A percentile compares a stretch with the other conserved stretches of the same genome.
These are phyloP conservation scores for Geotrichum carabidarum DNA, from an alignment of 1,139 yeast species.

Conservation along the genomic window DNA sequence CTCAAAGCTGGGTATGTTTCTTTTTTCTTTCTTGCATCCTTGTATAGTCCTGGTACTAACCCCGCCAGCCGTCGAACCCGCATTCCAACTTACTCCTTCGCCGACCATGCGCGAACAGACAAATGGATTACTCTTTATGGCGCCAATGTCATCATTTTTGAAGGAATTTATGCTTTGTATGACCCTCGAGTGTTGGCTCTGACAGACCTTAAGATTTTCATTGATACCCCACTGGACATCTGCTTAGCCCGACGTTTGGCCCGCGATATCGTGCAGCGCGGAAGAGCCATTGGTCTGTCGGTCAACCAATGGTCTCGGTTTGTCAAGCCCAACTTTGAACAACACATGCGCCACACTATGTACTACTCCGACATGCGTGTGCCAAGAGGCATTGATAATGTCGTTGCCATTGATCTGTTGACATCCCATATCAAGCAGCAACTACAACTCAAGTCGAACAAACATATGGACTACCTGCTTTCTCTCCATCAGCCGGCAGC, in stretches of 20 bases:
- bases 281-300: conserved; percentile 76
- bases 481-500: conserved; percentile 43
- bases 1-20: conserved; percentile 50
- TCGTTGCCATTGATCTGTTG: conserved; percentile 71
- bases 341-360: conserved; percentile 72
- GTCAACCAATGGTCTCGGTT: conserved; percentile 83
- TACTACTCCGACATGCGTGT: conserved; percentile 76
- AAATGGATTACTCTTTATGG: conserved; percentile 79
- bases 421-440: conserved; percentile 76
- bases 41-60: conserved; percentile 29
- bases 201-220: conserved; percentile 84
- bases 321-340: conserved; percentile 88
- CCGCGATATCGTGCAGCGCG: conserved; percentile 80
- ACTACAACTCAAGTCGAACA: conserved; percentile 55
- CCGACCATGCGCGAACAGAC: conserved; percentile 63
- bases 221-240: conserved; percentile 88
- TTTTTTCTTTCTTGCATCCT: too few relatives aligned
- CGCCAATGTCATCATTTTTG: conserved; percentile 86
- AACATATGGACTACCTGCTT: conserved; percentile 58
- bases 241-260: conserved; percentile 84
- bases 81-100: conserved; percentile 84
- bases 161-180: conserved; percentile 82
- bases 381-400: conserved; percentile 83
- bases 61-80: conserved; percentile 45
- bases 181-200: conserved; percentile 63